Evolutionary conservation across 1,284 basidiomycete genomes (phyloP).

Genomic region (Cryptococcus sp.): DNA sequence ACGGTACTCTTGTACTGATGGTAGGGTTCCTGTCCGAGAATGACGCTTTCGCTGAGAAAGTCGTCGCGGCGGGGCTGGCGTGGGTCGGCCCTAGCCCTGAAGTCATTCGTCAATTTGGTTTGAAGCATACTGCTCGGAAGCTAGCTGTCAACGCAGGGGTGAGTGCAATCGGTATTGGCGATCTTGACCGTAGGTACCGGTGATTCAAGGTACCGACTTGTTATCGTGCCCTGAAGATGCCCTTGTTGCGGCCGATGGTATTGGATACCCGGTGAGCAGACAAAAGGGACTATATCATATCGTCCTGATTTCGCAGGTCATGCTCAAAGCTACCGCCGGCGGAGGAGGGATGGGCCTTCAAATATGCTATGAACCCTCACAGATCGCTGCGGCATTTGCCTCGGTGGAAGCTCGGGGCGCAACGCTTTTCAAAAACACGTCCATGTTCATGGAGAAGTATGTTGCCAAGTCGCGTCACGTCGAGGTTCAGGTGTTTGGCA

Average conservation of each 20-base stretch:
- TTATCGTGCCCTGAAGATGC: slow-evolving; percentile 52
- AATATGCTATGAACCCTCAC: slow-evolving; percentile 55
- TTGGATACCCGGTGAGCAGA: slow-evolving; percentile 54
- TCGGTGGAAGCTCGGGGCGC: slow-evolving; percentile 43
- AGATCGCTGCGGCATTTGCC: slow-evolving; percentile 23
- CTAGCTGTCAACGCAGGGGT: slow-evolving; percentile 53
- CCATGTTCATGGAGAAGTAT: slow-evolving; percentile 63
- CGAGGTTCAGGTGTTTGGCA: slow-evolving; percentile 68
- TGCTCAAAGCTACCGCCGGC: slow-evolving; percentile 61
- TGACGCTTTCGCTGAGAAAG: slow-evolving; percentile 54
- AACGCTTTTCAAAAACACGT: slow-evolving; percentile 55
- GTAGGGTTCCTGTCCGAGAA: slow-evolving; percentile 62
- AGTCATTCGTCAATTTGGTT: slow-evolving; percentile 57
- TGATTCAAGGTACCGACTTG: slow-evolving; percentile 59
- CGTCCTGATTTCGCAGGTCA: slow-evolving; percentile 22
- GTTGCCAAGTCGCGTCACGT: slow-evolving; percentile 55
- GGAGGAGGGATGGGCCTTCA: slow-evolving; percentile 69
- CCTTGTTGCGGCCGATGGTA: slow-evolving; percentile 45
- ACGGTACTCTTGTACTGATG: not conserved
- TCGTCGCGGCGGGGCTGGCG: slow-evolving; percentile 55
- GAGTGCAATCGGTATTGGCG: slow-evolving; percentile 1
- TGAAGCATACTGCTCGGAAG: slow-evolving; percentile 60
- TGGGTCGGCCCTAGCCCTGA: slow-evolving; percentile 61
- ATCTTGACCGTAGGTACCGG: slow-evolving; percentile 42
- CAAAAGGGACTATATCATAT: too few relatives aligned